phyloP scores from a whole-genome alignment of 495 filamentous ascomycete species.

The Penicillium subrubescens region DNA sequence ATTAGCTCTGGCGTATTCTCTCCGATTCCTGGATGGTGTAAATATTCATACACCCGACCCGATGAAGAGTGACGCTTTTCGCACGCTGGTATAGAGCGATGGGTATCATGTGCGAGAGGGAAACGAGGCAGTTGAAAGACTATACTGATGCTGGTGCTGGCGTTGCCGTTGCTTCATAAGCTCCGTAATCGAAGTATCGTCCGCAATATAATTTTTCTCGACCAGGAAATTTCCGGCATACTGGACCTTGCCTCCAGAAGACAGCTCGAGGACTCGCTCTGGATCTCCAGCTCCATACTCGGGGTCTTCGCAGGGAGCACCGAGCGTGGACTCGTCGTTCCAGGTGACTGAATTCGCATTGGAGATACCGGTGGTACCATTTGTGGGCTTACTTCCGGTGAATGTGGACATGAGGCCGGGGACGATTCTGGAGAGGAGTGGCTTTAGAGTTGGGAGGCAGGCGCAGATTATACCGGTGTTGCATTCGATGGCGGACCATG shows the following conservation, averaged over 20 bases:
- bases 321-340: slow-evolving; percentile 38
- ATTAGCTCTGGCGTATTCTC: neutral
- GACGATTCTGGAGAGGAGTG: slow-evolving; percentile 58
- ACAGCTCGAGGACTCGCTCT: slow-evolving; percentile 29
- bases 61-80: neutral
- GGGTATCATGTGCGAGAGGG: neutral
- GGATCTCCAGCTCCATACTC: slow-evolving; percentile 36
- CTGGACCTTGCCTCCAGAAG: slow-evolving; percentile 18
- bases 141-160: neutral
- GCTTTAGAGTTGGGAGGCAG: slow-evolving; percentile 85
- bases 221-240: slow-evolving; percentile 1
- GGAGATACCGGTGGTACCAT: slow-evolving; percentile 19
- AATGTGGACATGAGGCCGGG: slow-evolving; percentile 38
- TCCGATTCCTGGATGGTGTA: neutral
- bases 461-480: slow-evolving; percentile 86
- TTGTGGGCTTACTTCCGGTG: slow-evolving; percentile 20
- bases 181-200: slow-evolving; percentile 9
- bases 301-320: slow-evolving; percentile 35
- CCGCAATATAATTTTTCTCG: slow-evolving; percentile 10
- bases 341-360: slow-evolving; percentile 30
- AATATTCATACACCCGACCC: neutral
- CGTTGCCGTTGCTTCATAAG: slow-evolving; percentile 2
- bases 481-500: slow-evolving; percentile 90
- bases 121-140: neutral
- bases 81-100: neutral